Conservation (phyloP, 495 filamentous ascomycete genomes). For the Annulohypoxylon maeteangense region DNA sequence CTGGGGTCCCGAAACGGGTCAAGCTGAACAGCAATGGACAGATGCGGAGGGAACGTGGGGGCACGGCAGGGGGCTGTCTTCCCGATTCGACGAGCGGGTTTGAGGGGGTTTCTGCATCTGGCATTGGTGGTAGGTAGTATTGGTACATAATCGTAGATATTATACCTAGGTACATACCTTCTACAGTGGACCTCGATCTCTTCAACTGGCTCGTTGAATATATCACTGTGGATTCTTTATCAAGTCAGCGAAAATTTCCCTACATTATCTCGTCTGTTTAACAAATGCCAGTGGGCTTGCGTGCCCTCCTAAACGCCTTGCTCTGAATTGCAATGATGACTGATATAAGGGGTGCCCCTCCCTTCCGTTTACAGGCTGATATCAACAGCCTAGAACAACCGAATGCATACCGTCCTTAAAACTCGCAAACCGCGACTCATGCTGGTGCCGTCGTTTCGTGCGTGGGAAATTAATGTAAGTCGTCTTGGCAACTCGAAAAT, state of each 20-base stretch:
- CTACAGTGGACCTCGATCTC: neutral
- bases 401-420: conserved; percentile 20
- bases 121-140: neutral
- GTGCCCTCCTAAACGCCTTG: conserved; percentile 35
- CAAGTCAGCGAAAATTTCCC: neutral
- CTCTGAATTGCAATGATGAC: conserved; percentile 30
- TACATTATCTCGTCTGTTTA: conserved; percentile 10
- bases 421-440: conserved; percentile 13
- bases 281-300: conserved; percentile 23
- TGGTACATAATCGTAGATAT: neutral
- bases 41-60: conserved; percentile 32
- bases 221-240: conserved; percentile 1
- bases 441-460: conserved; percentile 24
- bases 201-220: conserved; percentile 2
- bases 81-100: conserved; percentile 31
- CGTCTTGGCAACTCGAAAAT: conserved; percentile 33
- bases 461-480: conserved; percentile 30
- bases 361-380: conserved; percentile 38
- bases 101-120: conserved; percentile 36
- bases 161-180: neutral
- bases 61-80: conserved; percentile 9
- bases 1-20: conserved; percentile 14
- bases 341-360: conserved; percentile 15
- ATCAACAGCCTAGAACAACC: conserved; percentile 41
- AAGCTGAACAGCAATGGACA: conserved; percentile 1